Conservation (phyloP, 2,329 filamentous ascomycete species). For the Alternaria sp. region DNA sequence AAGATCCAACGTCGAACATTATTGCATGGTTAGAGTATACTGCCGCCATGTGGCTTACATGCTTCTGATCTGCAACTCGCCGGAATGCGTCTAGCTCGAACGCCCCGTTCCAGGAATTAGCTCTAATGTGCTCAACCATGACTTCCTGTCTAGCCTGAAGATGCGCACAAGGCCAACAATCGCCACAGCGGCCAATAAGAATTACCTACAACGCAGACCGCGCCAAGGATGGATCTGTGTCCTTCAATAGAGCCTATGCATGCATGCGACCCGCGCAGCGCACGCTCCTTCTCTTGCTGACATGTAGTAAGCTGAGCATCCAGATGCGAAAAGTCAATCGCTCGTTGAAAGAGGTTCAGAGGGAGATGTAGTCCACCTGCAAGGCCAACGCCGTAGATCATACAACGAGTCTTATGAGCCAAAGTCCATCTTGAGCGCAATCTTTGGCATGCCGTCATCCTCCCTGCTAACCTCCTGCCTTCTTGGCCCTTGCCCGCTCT, state of each 20-base stretch:
- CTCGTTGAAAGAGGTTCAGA: background rate
- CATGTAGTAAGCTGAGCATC: background rate
- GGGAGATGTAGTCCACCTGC: background rate
- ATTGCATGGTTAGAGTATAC: background rate
- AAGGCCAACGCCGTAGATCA: background rate
- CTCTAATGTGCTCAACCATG: background rate
- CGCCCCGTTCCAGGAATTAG: background rate
- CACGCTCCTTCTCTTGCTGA: background rate
- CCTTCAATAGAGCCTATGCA: background rate
- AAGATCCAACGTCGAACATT: background rate
- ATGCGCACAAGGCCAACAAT: background rate
- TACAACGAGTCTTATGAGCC: slow-evolving; percentile 1
- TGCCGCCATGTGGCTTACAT: background rate
- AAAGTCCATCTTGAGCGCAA: slow-evolving; percentile 96
- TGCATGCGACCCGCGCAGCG: background rate
- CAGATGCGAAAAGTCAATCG: background rate
- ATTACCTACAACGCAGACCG: background rate
- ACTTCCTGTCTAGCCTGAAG: background rate
- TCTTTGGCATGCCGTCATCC: slow-evolving; percentile 70
- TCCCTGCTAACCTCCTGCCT: slow-evolving; percentile 61
- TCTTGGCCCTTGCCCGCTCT: slow-evolving; percentile 58
- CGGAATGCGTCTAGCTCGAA: background rate
- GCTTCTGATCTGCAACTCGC: background rate
- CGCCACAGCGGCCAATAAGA: background rate
- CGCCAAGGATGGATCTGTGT: background rate